These are phyloP conservation scores for Torrubiella hemipterigena DNA, from an alignment of 2,329 filamentous ascomycete species.

Conservation along the genomic window DNA sequence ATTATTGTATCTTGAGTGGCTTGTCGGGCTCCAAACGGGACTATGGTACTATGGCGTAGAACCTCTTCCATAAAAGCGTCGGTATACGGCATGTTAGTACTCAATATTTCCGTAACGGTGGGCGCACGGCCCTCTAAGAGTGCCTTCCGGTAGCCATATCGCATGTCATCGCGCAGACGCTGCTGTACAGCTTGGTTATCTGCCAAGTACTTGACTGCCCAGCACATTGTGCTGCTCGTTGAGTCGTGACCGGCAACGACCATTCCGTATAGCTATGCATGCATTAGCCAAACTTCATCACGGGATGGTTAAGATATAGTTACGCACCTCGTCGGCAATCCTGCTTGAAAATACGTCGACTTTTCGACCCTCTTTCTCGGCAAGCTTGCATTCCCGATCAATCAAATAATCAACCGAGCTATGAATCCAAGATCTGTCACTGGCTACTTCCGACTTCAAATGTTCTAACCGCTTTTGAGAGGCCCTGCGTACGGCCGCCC, in stretches of 20 bases:
- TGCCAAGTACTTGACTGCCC: slow-evolving; percentile 13
- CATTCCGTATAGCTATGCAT: slow-evolving; percentile 14
- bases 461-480: too few relatives aligned
- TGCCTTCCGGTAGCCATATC: slow-evolving; percentile 10
- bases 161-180: slow-evolving; percentile 13
- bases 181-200: slow-evolving; percentile 13
- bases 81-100: slow-evolving; percentile 18
- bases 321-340: slow-evolving; percentile 14
- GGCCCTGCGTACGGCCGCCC: not conserved
- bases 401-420: not conserved
- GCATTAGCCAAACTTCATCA: too few relatives aligned
- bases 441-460: too few relatives aligned
- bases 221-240: slow-evolving; percentile 12
- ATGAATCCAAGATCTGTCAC: not conserved
- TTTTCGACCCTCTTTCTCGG: slow-evolving; percentile 12
- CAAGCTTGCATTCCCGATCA: slow-evolving; percentile 4
- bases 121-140: slow-evolving; percentile 10
- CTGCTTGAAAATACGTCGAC: slow-evolving; percentile 12
- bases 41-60: slow-evolving; percentile 15
- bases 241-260: slow-evolving; percentile 15
- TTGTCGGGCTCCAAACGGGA: slow-evolving; percentile 14
- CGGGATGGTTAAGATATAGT: too few relatives aligned
- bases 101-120: slow-evolving; percentile 14
- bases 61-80: slow-evolving; percentile 25
- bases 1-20: slow-evolving; percentile 18